These are phyloP conservation scores for Trichoderma orchidacearum DNA, from an alignment of 495 filamentous ascomycete genomes.

Conservation along the genomic window DNA sequence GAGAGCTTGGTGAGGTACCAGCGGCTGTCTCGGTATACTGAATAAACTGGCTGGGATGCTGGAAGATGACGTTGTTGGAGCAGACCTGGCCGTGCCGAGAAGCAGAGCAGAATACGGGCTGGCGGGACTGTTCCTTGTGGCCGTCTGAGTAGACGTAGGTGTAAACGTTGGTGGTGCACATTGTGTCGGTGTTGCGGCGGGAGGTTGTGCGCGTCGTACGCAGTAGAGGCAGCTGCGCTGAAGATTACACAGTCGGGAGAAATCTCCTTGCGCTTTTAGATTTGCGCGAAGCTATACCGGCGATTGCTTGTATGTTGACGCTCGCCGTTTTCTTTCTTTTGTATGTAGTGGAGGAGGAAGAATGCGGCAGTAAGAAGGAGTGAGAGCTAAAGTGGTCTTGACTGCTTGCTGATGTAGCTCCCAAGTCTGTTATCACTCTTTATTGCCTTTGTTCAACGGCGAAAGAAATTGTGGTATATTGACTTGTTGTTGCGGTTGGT, in stretches of 20 bases:
- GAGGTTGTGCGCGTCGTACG: not conserved
- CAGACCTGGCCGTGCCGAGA: conserved; percentile 2
- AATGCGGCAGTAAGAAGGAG: too few species aligned
- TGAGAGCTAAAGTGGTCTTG: too few species aligned
- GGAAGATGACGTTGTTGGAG: conserved; percentile 2
- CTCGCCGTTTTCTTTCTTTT: too few species aligned
- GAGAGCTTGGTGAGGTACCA: not conserved
- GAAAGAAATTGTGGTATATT: not conserved
- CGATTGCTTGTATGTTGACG: too few species aligned
- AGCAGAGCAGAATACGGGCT: not conserved
- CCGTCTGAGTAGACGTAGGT: conserved; percentile 5
- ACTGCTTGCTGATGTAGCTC: too few species aligned
- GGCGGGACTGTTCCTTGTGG: not conserved
- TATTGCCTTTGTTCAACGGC: not conserved
- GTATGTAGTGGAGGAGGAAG: not conserved
- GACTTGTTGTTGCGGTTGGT: not conserved
- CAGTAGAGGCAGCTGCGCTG: not conserved
- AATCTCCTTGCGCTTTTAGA: too few species aligned
- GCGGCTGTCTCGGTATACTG: not conserved
- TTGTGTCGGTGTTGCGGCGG: not conserved
- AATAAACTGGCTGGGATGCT: conserved; percentile 1
- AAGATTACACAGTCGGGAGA: too few species aligned
- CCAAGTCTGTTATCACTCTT: not conserved
- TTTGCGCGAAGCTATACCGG: too few species aligned
- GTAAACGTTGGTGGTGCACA: conserved; percentile 4